Conservation (phyloP, 441 rosid genomes). For the Gossypium gossypioides region DNA sequence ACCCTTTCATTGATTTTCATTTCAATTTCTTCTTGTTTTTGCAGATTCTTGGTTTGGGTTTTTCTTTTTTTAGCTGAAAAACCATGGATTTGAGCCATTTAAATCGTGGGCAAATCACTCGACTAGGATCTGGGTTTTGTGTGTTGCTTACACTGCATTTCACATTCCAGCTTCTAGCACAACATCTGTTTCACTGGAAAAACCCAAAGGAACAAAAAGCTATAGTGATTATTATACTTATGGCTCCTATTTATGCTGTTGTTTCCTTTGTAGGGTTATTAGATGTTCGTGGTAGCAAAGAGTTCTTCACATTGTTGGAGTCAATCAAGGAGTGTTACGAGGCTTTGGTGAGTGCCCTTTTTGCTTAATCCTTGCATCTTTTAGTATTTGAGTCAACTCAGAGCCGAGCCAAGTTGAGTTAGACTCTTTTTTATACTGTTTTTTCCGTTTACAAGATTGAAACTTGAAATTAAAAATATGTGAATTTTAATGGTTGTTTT, state of each 20-base stretch:
- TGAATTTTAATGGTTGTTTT: too few species aligned
- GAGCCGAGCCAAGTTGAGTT: too few species aligned
- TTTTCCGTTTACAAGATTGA: too few species aligned
- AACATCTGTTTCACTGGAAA: conserved; percentile 82
- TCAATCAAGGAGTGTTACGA: conserved; percentile 92
- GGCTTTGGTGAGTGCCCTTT: conserved; percentile 57
- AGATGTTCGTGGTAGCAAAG: conserved; percentile 64
- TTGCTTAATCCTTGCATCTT: background rate
- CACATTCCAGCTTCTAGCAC: conserved; percentile 60
- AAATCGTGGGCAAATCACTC: conserved; percentile 49
- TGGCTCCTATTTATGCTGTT: conserved; percentile 82
- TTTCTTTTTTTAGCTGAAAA: conserved; percentile 15
- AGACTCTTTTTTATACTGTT: too few species aligned
- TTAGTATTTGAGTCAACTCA: too few species aligned
- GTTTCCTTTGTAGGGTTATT: conserved; percentile 67
- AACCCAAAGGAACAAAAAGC: conserved; percentile 93
- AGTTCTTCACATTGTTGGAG: conserved; percentile 65
- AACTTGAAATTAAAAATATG: too few species aligned
- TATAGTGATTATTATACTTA: conserved; percentile 64
- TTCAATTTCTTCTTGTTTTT: background rate
- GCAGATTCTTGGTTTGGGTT: conserved; percentile 22
- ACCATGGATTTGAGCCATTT: conserved; percentile 43
- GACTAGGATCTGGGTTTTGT: conserved; percentile 49
- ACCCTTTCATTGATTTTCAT: background rate
- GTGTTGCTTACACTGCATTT: conserved; percentile 55